Base-by-base conservation (phyloP, 352 stramenopile genomes). In the Phytophthora tentaculata region DNA sequence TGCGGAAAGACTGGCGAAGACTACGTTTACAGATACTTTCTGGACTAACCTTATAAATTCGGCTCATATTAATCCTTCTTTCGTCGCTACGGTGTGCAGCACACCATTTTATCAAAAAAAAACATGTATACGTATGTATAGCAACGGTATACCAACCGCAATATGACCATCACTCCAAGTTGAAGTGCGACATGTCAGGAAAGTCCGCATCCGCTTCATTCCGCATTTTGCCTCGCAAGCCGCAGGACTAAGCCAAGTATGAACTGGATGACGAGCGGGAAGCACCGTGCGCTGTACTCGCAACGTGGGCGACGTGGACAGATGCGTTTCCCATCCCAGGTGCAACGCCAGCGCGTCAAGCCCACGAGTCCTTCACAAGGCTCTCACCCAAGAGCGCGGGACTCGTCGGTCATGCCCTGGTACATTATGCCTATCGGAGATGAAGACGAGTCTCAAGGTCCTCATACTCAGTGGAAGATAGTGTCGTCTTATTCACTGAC, bases 181-280 rank as follows among this genome's bases (percentile, higher is more conserved):
- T 74, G 55, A 74, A 74, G 67, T 69, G 35, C 32, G 26, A 57
- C 47, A 55, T 16, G 35, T 2, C 8, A 17, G 22, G 17, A 43
- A 37, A 58, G 13, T 47, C 32, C 52, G 28, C 52, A 32, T n/a
- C 28, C 16, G 19, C 48, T 28, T 60, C 69, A 77, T 69, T 73
- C 57, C 55, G 54, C 69, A 76, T 50, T 67, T 73, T 73, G 48
- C 58, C 37, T 56, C 22, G 19, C 22, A 68, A 51, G 39, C 5
- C 41, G 39, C 50, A 51, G 29, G 50, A 50, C 26, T 19, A 6
- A 26, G 23, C 48, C 37, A 50, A 37, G 17, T 41, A 90, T 90
- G 82, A 90, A 90, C 68, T 90, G 82, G 82, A 90, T 88, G 82
- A 88, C 82, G 47, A 87, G 80, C 47, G 75, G 76, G n/a, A 56